phyloP scores from a whole-genome alignment of 2,329 filamentous ascomycete genomes.

The Sporothrix phasma region DNA sequence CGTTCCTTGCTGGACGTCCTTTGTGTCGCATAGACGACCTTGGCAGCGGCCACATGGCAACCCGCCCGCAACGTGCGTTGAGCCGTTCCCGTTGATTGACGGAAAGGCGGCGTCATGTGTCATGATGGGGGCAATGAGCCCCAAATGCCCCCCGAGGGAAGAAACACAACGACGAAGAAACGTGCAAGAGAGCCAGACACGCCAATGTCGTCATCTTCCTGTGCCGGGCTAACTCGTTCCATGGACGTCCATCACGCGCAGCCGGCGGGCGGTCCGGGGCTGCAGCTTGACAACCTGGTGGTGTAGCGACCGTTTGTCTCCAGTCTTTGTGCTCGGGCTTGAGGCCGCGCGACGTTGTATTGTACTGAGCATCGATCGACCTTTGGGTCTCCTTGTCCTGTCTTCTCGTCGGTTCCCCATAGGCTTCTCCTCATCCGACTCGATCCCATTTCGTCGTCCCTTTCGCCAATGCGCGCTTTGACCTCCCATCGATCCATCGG shows the following conservation, averaged over 20 bases:
- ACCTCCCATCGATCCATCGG: background rate
- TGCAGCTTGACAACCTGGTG: background rate
- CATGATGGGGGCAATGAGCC: background rate
- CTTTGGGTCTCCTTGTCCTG: background rate
- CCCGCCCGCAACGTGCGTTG: background rate
- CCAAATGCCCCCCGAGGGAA: no score
- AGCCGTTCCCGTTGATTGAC: no score
- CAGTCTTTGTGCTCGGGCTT: background rate
- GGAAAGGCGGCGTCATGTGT: background rate
- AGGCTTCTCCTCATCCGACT: no score
- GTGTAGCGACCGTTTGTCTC: background rate
- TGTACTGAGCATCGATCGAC: no score
- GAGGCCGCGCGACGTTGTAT: background rate
- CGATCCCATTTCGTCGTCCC: background rate
- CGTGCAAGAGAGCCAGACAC: background rate
- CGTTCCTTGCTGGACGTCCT: background rate
- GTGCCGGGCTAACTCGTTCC: background rate
- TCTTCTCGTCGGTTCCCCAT: no score
- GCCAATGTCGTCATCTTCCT: background rate
- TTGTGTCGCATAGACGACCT: conserved; percentile 1
- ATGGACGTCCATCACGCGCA: background rate
- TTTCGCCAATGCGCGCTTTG: background rate
- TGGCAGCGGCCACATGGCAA: conserved; percentile 2
- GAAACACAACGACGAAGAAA: background rate
- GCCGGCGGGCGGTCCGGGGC: background rate